Conservation (phyloP, 176 grass and related monocot genomes). For the Typha latifolia region DNA sequence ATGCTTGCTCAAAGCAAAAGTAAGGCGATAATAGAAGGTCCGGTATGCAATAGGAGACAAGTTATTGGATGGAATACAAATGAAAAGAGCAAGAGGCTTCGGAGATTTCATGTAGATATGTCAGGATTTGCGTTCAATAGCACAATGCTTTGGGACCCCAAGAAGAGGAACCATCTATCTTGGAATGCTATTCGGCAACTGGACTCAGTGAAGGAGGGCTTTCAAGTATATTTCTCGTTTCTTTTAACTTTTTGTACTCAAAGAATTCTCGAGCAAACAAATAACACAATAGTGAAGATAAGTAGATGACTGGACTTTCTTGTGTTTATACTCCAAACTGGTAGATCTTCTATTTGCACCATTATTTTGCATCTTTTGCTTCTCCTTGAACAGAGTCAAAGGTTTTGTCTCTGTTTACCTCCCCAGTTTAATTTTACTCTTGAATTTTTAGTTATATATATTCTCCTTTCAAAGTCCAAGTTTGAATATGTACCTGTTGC, state of each 20-base stretch:
- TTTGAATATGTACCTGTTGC: too few relatives aligned
- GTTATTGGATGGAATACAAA: constrained; percentile 89
- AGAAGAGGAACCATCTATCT: constrained; percentile 50
- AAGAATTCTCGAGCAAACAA: too few relatives aligned
- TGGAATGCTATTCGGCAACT: constrained; percentile 83
- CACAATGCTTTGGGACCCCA: constrained; percentile 91
- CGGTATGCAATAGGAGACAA: constrained; percentile 66
- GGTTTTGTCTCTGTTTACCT: too few relatives aligned
- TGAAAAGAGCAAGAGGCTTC: constrained; percentile 56
- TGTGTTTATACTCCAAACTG: too few relatives aligned
- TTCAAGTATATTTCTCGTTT: constrained; percentile 38
- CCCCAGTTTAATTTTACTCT: too few relatives aligned
- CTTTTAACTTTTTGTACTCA: neutral
- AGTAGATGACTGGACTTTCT: too few relatives aligned
- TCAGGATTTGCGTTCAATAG: constrained; percentile 98
- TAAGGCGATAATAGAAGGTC: constrained; percentile 59
- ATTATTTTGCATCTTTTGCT: too few relatives aligned
- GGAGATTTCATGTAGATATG: constrained; percentile 93
- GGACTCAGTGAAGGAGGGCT: constrained; percentile 57
- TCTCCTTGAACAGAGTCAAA: too few relatives aligned
- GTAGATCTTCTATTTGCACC: too few relatives aligned
- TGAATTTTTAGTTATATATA: too few relatives aligned
- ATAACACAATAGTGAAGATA: too few relatives aligned
- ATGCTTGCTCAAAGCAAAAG: constrained; percentile 48
- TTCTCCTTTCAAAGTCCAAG: too few relatives aligned